phyloP scores from a whole-genome alignment of 2,329 filamentous ascomycete genomes.

The Diaporthe longicolla region DNA sequence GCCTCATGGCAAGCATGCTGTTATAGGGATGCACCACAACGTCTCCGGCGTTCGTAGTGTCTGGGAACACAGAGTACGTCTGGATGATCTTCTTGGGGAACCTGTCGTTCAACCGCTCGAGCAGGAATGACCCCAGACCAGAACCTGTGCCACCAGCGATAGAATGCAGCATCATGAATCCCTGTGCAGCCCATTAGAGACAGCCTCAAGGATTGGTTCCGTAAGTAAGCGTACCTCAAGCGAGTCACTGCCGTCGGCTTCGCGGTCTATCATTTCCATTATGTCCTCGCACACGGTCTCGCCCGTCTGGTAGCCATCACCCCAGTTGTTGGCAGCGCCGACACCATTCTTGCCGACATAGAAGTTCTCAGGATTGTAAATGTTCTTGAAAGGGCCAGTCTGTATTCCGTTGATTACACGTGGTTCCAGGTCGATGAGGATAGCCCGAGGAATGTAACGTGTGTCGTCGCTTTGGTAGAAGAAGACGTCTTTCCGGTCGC shows the following conservation, averaged over 20 bases:
- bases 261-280: conserved; percentile 99
- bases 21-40: conserved; percentile 99
- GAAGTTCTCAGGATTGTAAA: conserved; percentile 99
- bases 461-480: conserved; percentile 99
- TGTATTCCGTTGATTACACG: conserved; percentile 95
- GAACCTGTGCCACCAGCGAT: conserved; percentile 98
- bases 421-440: conserved; percentile 94
- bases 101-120: conserved; percentile 95
- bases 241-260: conserved; percentile 97
- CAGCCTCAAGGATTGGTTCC: no score
- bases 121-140: conserved; percentile 93
- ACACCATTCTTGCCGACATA: conserved; percentile 95
- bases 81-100: conserved; percentile 99
- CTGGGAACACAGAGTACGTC: conserved; percentile 98
- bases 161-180: conserved; percentile 98
- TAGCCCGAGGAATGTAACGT: conserved; percentile 95
- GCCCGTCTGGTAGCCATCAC: conserved; percentile 93
- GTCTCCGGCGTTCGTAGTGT: conserved; percentile 87
- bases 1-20: conserved; percentile 90
- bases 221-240: conserved; percentile 74
- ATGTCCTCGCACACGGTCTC: conserved; percentile 95
- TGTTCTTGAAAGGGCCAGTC: conserved; percentile 94
- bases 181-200: conserved; percentile 62
- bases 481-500: conserved; percentile 98
- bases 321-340: conserved; percentile 98